phyloP scores from a whole-genome alignment of 2,329 filamentous ascomycete genomes.

The Nectriaceae sp. region DNA sequence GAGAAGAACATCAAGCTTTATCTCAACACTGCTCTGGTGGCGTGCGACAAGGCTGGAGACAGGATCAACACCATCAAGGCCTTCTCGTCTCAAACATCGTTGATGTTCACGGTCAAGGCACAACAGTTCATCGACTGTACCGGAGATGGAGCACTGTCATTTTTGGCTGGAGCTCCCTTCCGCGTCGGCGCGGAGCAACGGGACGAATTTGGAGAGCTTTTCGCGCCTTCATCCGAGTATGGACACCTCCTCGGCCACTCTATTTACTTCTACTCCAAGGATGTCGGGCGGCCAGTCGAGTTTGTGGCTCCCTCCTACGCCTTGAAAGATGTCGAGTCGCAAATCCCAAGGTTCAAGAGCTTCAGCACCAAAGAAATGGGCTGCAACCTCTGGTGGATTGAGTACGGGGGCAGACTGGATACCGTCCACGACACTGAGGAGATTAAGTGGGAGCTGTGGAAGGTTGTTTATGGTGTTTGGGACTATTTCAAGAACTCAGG shows the following conservation, averaged over 20 bases:
- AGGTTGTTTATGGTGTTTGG: conserved; percentile 27
- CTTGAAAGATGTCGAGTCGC: conserved; percentile 21
- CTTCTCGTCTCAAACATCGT: conserved; percentile 25
- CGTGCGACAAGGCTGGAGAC: conserved; percentile 21
- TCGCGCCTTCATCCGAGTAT: conserved; percentile 25
- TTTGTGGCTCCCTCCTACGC: conserved; percentile 27
- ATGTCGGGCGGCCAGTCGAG: conserved; percentile 20
- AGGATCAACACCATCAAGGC: conserved; percentile 22
- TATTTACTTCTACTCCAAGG: conserved; percentile 29
- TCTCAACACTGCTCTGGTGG: conserved; percentile 25
- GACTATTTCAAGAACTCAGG: conserved; percentile 30
- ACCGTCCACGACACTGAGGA: conserved; percentile 28
- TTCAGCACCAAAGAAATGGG: conserved; percentile 28
- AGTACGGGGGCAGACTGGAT: conserved; percentile 26
- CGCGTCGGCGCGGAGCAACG: conserved; percentile 24
- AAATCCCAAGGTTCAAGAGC: conserved; percentile 27
- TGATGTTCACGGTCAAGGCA: conserved; percentile 32
- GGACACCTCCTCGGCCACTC: conserved; percentile 29
- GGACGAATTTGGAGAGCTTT: conserved; percentile 25
- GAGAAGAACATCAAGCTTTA: conserved; percentile 25
- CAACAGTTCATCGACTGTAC: conserved; percentile 26
- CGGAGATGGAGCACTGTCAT: conserved; percentile 24
- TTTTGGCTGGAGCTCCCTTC: conserved; percentile 27
- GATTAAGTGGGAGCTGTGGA: conserved; percentile 30
- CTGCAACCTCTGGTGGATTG: conserved; percentile 29